Evolutionary conservation across 805 yeast genomes (phyloP), one percentile per base, ranked within the genome.

Genomic region (Metschnikowia proteae): DNA sequence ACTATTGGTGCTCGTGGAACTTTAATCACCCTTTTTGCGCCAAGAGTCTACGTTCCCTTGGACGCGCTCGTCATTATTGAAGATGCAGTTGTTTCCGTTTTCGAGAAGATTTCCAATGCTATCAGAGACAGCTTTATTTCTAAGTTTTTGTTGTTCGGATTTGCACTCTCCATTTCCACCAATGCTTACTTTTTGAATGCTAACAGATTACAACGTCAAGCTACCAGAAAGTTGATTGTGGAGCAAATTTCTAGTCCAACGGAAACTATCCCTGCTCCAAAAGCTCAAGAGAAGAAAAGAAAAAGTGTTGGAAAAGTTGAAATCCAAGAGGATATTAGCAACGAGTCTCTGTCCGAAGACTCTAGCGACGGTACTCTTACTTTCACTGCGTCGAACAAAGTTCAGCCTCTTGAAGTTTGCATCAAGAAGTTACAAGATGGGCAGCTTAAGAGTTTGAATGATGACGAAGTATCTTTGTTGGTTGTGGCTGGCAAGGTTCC

Each of bases 181-280:
- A 94, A 94, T 64, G 82, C 86, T 44, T 92, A 91, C 66, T 76
- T 94, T 56, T 78, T 92, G 64, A 88, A 89, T 60, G 94, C 88
- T 49, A 86, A 96, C n/a, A 79, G 87, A 65, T 74, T 77, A 46
- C 87, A 85, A 57, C 73, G 80, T 6, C 66, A 71, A 48, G 67
- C 79, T 46, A 63, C 72, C 32, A 64, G 67, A 47, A 64, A 65
- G 44, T 68, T 71, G 68, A 64, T 73, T 44, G 72, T 67, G 51
- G 54, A 76, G 39, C 74, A 68, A 54, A 61, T 70, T 17, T 54
- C 71, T 5, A 63, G 66, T 48, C 69, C 74, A 22, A 58, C 57
- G 40, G 45, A 49, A 6, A 33, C 50, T 13, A 38, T 46, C 11
- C 11, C 35, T 17, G 32, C 28, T 13, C 9, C 44, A 8, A 25